These are phyloP conservation scores for Elsinoe ampelina DNA, from an alignment of 2,329 filamentous ascomycete species.

Conservation along the genomic window DNA sequence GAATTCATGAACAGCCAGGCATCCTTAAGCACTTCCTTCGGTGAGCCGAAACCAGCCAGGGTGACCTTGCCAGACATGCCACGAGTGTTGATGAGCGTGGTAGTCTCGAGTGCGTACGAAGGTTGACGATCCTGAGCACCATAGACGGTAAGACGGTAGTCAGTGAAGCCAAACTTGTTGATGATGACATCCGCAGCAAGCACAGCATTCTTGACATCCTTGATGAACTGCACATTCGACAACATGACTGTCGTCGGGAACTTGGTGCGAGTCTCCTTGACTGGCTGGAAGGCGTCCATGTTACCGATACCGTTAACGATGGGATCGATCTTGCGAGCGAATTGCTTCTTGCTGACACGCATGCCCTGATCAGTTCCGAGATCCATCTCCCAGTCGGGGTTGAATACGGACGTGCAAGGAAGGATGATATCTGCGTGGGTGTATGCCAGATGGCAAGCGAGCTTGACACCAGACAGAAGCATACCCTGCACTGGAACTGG, in stretches of 20 bases:
- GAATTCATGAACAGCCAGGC: constrained; percentile 44
- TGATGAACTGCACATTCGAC: constrained; percentile 50
- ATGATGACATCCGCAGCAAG: constrained; percentile 56
- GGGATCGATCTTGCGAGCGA: constrained; percentile 52
- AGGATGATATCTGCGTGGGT: constrained; percentile 51
- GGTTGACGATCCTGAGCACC: constrained; percentile 55
- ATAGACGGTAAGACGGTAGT: constrained; percentile 55
- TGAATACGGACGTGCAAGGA: constrained; percentile 53
- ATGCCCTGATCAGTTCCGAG: constrained; percentile 50
- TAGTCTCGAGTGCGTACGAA: constrained; percentile 50
- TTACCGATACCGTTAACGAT: constrained; percentile 58
- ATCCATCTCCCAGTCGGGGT: constrained; percentile 55
- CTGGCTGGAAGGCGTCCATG: constrained; percentile 53
- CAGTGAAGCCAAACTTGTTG: constrained; percentile 56
- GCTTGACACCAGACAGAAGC: constrained; percentile 32
- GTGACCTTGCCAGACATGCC: constrained; percentile 42
- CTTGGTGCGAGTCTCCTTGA: constrained; percentile 49
- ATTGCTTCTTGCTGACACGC: constrained; percentile 48
- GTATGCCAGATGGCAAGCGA: constrained; percentile 33
- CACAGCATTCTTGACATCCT: constrained; percentile 57
- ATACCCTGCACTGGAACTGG: constrained; percentile 34
- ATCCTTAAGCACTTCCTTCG: constrained; percentile 36
- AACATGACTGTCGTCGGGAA: constrained; percentile 56
- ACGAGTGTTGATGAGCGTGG: constrained; percentile 49
- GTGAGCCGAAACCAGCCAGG: constrained; percentile 48